Percentiles rank a stretch among this genome's conserved stretches.
Evolutionary conservation across 1,284 basidiomycete genomes (phyloP).

Genomic region (Athelia sp.): DNA sequence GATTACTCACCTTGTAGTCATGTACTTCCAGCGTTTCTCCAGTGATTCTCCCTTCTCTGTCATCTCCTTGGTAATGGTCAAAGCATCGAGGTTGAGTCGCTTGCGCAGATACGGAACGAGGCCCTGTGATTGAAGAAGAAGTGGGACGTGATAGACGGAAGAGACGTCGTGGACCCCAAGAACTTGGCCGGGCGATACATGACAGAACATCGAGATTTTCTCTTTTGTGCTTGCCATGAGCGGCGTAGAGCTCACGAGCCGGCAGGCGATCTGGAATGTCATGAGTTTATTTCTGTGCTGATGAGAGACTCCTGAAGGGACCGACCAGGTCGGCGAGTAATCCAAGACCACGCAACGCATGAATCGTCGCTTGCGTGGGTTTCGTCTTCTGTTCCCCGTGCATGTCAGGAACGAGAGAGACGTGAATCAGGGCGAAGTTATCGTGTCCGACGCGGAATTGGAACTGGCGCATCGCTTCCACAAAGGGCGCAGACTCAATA

Average conservation of each 20-base stretch:
- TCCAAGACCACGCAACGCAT: constrained; percentile 91
- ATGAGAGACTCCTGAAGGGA: constrained; percentile 9
- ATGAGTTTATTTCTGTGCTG: neutral
- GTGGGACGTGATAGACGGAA: constrained; percentile 96
- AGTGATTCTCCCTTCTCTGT: constrained; percentile 62
- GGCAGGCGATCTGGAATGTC: constrained; percentile 79
- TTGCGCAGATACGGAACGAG: constrained; percentile 84
- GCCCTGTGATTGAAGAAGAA: constrained; percentile 90
- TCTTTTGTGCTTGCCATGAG: constrained; percentile 84
- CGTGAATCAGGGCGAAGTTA: constrained; percentile 97
- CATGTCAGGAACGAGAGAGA: constrained; percentile 97
- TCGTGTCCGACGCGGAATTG: constrained; percentile 97
- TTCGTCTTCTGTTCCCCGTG: constrained; percentile 99
- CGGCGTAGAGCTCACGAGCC: constrained; percentile 67
- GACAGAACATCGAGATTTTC: constrained; percentile 99
- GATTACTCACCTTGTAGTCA: constrained; percentile 66
- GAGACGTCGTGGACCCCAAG: constrained; percentile 95
- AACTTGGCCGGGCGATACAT: constrained; percentile 91
- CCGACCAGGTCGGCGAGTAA: constrained; percentile 88
- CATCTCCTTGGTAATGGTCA: constrained; percentile 57
- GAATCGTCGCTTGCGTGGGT: constrained; percentile 96
- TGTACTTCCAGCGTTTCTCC: constrained; percentile 73
- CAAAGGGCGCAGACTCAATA: constrained; percentile 95
- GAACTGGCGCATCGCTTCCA: constrained; percentile 99
- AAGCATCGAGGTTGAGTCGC: constrained; percentile 68